Evolutionary conservation across 148 eudicot species (phyloP).

Genomic region (Chenopodium berlandieri): DNA sequence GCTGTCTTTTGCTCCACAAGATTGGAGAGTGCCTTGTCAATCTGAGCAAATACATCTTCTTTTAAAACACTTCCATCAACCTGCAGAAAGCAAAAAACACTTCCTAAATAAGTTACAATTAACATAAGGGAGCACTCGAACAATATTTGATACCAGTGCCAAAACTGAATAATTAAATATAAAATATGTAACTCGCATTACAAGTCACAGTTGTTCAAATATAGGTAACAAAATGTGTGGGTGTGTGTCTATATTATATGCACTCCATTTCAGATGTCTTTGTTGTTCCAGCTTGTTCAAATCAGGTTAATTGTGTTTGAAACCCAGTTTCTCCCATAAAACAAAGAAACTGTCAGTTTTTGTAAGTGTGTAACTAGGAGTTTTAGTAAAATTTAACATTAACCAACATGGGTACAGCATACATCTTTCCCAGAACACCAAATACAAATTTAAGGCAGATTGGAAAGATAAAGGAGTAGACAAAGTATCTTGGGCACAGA

Average conservation of each 20-base stretch:
- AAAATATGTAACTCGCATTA: background rate
- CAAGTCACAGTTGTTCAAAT: background rate
- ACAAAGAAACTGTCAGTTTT: background rate
- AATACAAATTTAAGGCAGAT: background rate
- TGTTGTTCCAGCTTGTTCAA: background rate
- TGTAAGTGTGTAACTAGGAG: background rate
- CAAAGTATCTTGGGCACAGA: background rate
- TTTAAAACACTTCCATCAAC: conserved; percentile 66
- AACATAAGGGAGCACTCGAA: background rate
- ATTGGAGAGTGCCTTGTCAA: conserved; percentile 53
- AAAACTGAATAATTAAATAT: background rate
- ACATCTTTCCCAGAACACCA: background rate
- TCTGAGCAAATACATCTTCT: conserved; percentile 72
- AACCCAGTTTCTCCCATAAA: background rate
- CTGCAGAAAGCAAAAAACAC: conserved; percentile 40
- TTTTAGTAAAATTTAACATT: too few species aligned
- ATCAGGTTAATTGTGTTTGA: background rate
- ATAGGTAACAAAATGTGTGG: background rate
- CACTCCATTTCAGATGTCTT: too few species aligned
- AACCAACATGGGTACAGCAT: background rate
- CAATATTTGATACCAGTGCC: background rate
- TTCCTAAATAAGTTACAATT: background rate
- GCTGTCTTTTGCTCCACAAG: conserved; percentile 40
- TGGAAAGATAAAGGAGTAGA: background rate
- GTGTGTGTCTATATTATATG: too few species aligned